These are phyloP conservation scores for Pharus latifolius DNA, from an alignment of 176 grass and related monocot genomes.

Conservation along the genomic window DNA sequence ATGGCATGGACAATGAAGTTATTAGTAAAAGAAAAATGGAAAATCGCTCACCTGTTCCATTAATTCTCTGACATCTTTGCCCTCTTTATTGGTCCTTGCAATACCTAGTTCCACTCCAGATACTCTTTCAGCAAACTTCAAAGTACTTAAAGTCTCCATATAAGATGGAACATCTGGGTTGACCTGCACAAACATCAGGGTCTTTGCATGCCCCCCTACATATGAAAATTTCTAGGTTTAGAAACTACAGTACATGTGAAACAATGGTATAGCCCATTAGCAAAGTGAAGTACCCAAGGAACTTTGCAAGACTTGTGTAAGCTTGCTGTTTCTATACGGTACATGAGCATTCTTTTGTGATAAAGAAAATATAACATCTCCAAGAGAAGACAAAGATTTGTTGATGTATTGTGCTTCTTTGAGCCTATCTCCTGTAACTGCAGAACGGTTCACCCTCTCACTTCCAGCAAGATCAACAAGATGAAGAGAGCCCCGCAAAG, in stretches of 20 bases:
- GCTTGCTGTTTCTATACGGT: conserved; percentile 87
- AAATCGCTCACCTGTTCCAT: conserved; percentile 47
- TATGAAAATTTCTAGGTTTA: not conserved
- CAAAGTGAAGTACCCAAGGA: conserved; percentile 54
- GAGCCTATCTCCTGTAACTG: conserved; percentile 60
- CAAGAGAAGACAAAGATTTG: conserved; percentile 81
- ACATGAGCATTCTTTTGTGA: conserved; percentile 62
- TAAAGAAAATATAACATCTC: conserved; percentile 81
- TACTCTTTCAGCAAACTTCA: conserved; percentile 85
- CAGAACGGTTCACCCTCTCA: conserved; percentile 70
- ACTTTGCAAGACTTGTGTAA: conserved; percentile 76
- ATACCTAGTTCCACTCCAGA: conserved; percentile 67
- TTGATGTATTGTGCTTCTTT: conserved; percentile 86
- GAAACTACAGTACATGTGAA: not conserved
- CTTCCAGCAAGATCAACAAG: conserved; percentile 85
- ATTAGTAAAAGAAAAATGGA: not conserved
- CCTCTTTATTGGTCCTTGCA: conserved; percentile 66
- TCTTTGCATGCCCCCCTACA: conserved; percentile 79
- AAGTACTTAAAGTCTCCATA: conserved; percentile 67
- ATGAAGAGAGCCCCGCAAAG: conserved; percentile 49
- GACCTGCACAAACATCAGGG: conserved; percentile 74
- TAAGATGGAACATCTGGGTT: conserved; percentile 52
- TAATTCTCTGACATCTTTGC: conserved; percentile 53
- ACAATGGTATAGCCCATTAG: not conserved
- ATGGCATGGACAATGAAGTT: not conserved